Evolutionary conservation across 805 yeast genomes (phyloP), one percentile per base, ranked within the genome.

Genomic region (Saccharomyces eubayanus): DNA sequence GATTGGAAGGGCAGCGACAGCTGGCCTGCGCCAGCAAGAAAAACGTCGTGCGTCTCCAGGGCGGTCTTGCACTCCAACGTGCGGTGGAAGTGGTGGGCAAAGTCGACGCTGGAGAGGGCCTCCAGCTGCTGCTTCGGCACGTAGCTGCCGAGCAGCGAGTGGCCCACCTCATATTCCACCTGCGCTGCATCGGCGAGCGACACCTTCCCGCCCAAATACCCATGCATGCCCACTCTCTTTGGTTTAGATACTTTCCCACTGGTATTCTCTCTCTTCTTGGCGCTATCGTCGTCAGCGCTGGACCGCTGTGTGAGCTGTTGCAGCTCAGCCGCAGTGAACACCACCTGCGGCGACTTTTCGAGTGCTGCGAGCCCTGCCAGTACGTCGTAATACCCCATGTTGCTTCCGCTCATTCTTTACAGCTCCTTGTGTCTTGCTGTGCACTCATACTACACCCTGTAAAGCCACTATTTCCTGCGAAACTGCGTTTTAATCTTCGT

Each of bases 121-220:
- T 68, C 72, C 46, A 68, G 46, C 52, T 67, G 69, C 28, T 59
- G 56, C 48, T 56, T 59, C 21, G 72, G 72, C 9, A 68, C 71
- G 49, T 65, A 67, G 8, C 69, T 69, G 27, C 72, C 72, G 11
- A 68, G 56, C 40, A 68, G 48, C 12, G 66, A 62, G 49, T 68
- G 72, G 11, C 62, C 54, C n/a, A 66, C 51, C 43, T 67, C 68
- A 49, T 62, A 62, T n/a, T 58, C 58, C 8, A 65, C 62, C 16
- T 55, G 56, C 3, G 62, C 48, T 8, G 66, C 66, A 27, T 64
- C 65, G 12, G 57, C 60, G 3, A 59, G 20, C 46, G 63, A 65
- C 12, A 61, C 63, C 51, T 60, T 62, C 11, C 67, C 66, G 1
- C 72, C 70, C 8, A 68, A 54, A 45, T 66, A 68, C 3, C 65